Conservation (phyloP, 202 grass and related monocot genomes). For the Saccharum hybrid region DNA sequence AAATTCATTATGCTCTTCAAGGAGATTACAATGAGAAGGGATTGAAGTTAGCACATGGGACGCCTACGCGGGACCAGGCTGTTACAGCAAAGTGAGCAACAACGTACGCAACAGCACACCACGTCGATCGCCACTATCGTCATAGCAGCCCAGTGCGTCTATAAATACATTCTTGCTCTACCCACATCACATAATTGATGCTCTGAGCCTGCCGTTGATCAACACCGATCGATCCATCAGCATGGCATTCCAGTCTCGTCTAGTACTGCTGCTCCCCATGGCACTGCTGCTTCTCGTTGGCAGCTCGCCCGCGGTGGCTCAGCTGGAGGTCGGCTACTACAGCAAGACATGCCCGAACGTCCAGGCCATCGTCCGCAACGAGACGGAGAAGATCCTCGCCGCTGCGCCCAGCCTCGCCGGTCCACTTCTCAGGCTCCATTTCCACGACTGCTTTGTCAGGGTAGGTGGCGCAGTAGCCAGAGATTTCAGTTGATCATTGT, state of each 20-base stretch:
- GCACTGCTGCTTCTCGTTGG: background rate
- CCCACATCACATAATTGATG: background rate
- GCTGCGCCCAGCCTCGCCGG: slow-evolving; percentile 53
- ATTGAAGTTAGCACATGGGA: slow-evolving; percentile 23
- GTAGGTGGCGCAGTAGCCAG: background rate
- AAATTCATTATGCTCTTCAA: background rate
- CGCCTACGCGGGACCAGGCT: background rate
- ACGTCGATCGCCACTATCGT: background rate
- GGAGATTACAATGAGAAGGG: background rate
- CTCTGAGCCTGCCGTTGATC: background rate
- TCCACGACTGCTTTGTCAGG: slow-evolving; percentile 30
- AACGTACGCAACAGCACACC: background rate
- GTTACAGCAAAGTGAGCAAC: background rate
- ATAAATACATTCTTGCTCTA: slow-evolving; percentile 23
- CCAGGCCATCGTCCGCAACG: slow-evolving; percentile 12
- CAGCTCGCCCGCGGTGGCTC: background rate
- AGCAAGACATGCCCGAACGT: slow-evolving; percentile 13
- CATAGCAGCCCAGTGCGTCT: background rate
- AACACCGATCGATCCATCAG: background rate
- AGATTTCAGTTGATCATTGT: background rate
- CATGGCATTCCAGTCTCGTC: background rate
- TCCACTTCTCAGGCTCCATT: slow-evolving; percentile 44
- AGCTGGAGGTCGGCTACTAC: slow-evolving; percentile 12
- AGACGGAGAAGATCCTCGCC: slow-evolving; percentile 54
- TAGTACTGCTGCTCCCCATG: background rate